Evolutionary conservation across 2,329 filamentous ascomycete species (phyloP), one percentile per base, ranked within the genome.

Genomic region (Aspergillus sojae): DNA sequence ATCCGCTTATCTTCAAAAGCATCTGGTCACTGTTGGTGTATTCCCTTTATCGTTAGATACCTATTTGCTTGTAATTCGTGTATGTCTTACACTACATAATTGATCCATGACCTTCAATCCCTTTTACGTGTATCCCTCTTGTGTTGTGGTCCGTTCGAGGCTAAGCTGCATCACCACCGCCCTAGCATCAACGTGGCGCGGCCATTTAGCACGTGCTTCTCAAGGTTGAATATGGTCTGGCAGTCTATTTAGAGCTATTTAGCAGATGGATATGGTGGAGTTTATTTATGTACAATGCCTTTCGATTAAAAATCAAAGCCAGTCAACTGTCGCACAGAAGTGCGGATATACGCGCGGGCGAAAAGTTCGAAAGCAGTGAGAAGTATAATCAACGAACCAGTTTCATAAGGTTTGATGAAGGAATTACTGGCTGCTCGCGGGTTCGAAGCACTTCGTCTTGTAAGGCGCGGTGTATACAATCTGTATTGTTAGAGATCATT

Each of bases 51-150:
- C 63, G 69, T 70, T 72, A 75, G 73, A 75, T 77, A 76, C 73
- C 74, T 76, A 71, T 71, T 67, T 69, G 62, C 65, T 68, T 75
- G 71, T 76, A 75, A 60, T 67, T 72, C 73, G 58, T 67, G 61
- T 67, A 66, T 70, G 68, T 67, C 67, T 61, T 58, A 65, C 69
- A 62, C 65, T 62, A 67, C 46, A 72, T 69, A 70, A 69, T 70
- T 58, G 21, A 39, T 39, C 53, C 54, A 32, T 36, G 21, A 23
- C 43, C 43, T 39, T 54, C 46, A 9, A 41, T 23, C 4, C 12
- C 12, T 39, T 57, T 19, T n/a, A 30, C 10, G 3, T 34, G 26
- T 21, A 19, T n/a, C 16, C 21, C 28, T 54, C 23, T 28, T 28
- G 16, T 30, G 16, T 19, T n/a, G 14, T 48, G 21, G 12, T 28